Conservation (phyloP, 768 basidiomycete species). For the Rhizopogon vinicolor region DNA sequence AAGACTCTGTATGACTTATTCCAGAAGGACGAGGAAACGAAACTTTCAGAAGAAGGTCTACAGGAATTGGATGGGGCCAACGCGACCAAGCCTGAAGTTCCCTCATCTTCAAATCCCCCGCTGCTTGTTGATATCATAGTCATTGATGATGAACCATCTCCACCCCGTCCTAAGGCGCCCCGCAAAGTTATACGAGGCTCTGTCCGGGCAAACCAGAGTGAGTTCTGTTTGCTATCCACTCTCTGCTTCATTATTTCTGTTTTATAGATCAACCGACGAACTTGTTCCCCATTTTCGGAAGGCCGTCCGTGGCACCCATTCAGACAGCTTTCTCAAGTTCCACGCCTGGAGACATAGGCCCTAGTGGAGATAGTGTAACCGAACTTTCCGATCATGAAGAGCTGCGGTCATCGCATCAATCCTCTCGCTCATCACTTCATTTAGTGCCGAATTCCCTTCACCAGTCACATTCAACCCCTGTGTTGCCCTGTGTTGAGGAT, state of each 20-base stretch:
- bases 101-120: neutral
- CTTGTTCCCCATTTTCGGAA: constrained; percentile 23
- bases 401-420: constrained; percentile 1
- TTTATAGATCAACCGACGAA: constrained; percentile 10
- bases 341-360: neutral
- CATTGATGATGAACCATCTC: constrained; percentile 1
- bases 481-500: neutral
- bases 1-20: constrained; percentile 22
- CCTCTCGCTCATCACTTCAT: constrained; percentile 3
- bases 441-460: neutral
- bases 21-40: constrained; percentile 3
- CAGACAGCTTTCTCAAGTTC: neutral
- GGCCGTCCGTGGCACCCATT: neutral
- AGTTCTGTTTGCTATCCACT: neutral
- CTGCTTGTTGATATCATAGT: neutral
- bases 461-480: neutral
- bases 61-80: neutral
- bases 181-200: neutral
- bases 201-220: neutral
- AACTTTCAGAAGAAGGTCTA: constrained; percentile 14
- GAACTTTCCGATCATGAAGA: constrained; percentile 13
- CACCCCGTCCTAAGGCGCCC: neutral
- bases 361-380: neutral
- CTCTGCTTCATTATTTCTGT: neutral
- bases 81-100: neutral